phyloP scores from a whole-genome alignment of 2,329 filamentous ascomycete genomes.

The Hypoxylon sp. region DNA sequence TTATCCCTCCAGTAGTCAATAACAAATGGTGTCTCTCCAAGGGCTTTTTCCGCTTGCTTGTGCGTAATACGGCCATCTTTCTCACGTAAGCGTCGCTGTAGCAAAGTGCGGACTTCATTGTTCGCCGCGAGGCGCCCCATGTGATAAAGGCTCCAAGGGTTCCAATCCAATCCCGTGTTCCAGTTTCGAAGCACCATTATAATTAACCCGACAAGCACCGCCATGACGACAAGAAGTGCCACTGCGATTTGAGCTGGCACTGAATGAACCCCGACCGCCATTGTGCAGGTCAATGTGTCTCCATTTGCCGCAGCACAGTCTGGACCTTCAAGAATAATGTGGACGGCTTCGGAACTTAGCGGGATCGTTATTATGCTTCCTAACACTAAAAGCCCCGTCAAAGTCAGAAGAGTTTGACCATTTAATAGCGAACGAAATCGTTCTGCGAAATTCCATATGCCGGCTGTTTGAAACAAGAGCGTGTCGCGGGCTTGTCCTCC shows the following conservation, averaged over 20 bases:
- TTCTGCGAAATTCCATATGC: constrained; percentile 55
- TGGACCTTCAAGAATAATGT: constrained; percentile 56
- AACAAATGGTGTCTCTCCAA: constrained; percentile 47
- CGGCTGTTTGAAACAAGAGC: constrained; percentile 60
- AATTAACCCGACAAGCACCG: constrained; percentile 52
- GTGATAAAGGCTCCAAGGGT: constrained; percentile 60
- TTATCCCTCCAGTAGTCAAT: constrained; percentile 47
- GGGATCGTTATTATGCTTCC: constrained; percentile 57
- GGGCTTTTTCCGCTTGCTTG: constrained; percentile 45
- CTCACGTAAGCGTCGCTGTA: constrained; percentile 43
- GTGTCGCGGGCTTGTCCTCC: constrained; percentile 60
- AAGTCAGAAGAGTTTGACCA: constrained; percentile 56
- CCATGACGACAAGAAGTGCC: constrained; percentile 54
- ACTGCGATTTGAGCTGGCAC: constrained; percentile 53
- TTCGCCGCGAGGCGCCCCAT: constrained; percentile 56
- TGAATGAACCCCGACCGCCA: constrained; percentile 55
- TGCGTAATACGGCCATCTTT: constrained; percentile 37
- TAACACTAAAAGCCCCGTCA: constrained; percentile 57
- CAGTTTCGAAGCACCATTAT: constrained; percentile 53
- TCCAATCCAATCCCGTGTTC: constrained; percentile 57
- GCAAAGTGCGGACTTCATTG: constrained; percentile 48
- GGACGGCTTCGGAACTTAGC: constrained; percentile 59
- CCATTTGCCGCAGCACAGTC: constrained; percentile 20
- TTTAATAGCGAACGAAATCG: constrained; percentile 56
- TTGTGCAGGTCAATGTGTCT: constrained; percentile 52